Evolutionary conservation across 208 protist species (phyloP).

Genomic region (Trichomonas gallinae): DNA sequence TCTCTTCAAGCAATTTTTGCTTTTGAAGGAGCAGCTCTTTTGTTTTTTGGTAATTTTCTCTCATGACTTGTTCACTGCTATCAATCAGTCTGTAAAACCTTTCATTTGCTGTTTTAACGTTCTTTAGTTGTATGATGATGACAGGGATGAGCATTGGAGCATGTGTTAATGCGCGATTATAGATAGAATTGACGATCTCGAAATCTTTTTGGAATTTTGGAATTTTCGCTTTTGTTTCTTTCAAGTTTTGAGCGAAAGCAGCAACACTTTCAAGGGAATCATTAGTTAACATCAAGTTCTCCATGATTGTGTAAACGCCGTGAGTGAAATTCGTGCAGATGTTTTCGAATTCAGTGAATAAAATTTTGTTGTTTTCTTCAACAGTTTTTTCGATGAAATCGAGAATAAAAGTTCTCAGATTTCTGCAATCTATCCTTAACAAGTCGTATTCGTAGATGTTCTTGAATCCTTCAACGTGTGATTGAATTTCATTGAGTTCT

Average conservation of each 20-base stretch:
- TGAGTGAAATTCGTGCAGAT: not conserved
- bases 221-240: not conserved
- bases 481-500: not conserved
- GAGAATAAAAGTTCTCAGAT: not conserved
- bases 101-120: not conserved
- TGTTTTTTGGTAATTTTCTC: not conserved
- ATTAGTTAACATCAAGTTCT: not conserved
- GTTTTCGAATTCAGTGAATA: not conserved
- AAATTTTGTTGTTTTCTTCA: conserved; percentile 14
- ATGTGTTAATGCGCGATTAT: not conserved
- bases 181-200: not conserved
- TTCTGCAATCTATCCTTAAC: not conserved
- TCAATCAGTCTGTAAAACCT: not conserved
- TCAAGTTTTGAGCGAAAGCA: not conserved
- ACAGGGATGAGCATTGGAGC: not conserved
- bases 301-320: not conserved
- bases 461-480: not conserved
- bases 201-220: not conserved
- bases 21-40: not conserved
- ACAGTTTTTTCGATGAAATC: not conserved
- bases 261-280: not conserved
- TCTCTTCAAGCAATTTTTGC: not conserved
- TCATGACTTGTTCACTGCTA: not conserved
- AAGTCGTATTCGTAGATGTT: not conserved
- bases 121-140: not conserved